Base-by-base conservation (phyloP, 208 protist genomes). In the Phytomonas francai region DNA sequence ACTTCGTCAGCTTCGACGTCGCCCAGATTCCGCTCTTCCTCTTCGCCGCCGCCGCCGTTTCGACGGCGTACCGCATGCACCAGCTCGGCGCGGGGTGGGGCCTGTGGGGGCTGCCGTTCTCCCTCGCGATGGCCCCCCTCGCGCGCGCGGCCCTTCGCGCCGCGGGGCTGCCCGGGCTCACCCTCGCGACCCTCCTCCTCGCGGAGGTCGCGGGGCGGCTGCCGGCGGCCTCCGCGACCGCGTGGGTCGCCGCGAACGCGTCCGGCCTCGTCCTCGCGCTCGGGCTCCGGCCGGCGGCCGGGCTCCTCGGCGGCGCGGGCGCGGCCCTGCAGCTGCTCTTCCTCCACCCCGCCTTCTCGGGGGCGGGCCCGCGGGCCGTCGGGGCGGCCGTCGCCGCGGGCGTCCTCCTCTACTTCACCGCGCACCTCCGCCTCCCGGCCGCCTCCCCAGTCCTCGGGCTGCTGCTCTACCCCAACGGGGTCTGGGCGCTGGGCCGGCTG, bases 1-100 rank as follows among this genome's bases (percentile, higher is more conserved):
- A 57, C 30, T 88, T 86, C 59, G 75, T 91, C 25, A 72, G 79
- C 68, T 88, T 84, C 72, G 85, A 91, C 71, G 72, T 82, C 58
- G 68, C 77, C 27, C 85, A 91, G 66, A 86, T 87, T 63, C 73
- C 72, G 56, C 84, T 79, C 49, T 70, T 88, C 29, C 66, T 80
- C 27, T 80, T 88, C 56, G 78, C 86, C 8, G 71, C 78, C 22
- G 73, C 85, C 19, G 71, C 88, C 11, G 71, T 91, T 57, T 83
- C 76, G 14, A 78, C 78, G 8, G 71, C 73, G 12, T 91, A 91
- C 68, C 79, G 75, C 14, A 76, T 84, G 51, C 88, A 88, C 73
- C 72, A 88, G 61, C 63, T 56, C n/a, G 30, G 75, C 30, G 79
- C 79, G n/a, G 59, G 54, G 27, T 73, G 74, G n/a, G 54, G 67